Evolutionary conservation across 2,329 filamentous ascomycete genomes (phyloP).

Genomic region (Fusarium irregulare): DNA sequence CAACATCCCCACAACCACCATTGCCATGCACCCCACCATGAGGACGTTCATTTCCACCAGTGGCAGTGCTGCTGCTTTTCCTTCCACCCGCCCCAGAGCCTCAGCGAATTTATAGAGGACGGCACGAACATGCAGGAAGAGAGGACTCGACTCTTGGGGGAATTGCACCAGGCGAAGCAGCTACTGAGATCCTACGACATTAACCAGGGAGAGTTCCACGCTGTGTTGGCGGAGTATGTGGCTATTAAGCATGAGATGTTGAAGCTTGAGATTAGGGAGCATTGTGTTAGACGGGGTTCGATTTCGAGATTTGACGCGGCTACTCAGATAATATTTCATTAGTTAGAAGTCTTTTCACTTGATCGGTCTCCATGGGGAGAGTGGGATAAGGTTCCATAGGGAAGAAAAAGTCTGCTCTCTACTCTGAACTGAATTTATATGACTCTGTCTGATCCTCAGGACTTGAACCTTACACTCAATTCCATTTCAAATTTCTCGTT

Average conservation of each 20-base stretch:
- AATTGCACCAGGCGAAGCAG: neutral
- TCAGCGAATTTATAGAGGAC: neutral
- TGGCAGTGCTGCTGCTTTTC: neutral
- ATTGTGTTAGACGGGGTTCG: neutral
- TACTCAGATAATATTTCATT: neutral
- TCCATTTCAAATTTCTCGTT: too few relatives aligned
- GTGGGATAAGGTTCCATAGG: neutral
- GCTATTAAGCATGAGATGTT: neutral
- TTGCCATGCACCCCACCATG: neutral
- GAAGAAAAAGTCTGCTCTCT: too few relatives aligned
- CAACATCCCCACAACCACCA: neutral
- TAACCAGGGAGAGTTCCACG: neutral
- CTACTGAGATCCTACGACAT: neutral
- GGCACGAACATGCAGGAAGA: neutral
- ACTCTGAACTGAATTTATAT: too few relatives aligned
- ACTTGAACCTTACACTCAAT: too few relatives aligned
- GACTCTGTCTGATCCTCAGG: too few relatives aligned
- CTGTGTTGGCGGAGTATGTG: neutral
- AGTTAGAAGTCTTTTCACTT: neutral
- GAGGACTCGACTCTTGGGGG: neutral
- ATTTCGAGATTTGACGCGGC: neutral
- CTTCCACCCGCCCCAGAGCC: neutral
- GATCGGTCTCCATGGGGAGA: accelerated
- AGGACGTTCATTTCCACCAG: neutral
- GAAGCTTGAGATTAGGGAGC: neutral